Base-by-base conservation (phyloP, 2,329 filamentous ascomycete species). In the Colletotrichum tropicale region DNA sequence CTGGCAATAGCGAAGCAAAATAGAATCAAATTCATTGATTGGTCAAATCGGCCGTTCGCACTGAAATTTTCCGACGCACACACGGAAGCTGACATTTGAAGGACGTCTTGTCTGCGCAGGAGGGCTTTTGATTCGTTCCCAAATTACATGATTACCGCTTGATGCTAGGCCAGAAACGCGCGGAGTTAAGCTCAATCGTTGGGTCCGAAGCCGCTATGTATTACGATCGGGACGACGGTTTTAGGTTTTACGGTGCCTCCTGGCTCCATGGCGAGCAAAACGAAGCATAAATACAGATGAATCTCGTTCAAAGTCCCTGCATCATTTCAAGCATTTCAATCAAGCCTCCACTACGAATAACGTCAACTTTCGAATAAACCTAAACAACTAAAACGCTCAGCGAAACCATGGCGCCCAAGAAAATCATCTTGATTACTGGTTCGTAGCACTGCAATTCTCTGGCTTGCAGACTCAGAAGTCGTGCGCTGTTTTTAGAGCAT, bases 341-440 rank as follows among this genome's bases (percentile, higher is more conserved):
- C 10, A 52, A 21, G n/a, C n/a, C 43, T 32, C 30, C 9, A 32
- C 30, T 7, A 13, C 43, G 4, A 21, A n/a, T 52, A 21, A 13
- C n/a, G 0, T 13, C 0, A 13, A 21, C 6, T 48, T 13, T 0
- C 3, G 1, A 13, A 21, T 21, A 6, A 21, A 32, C 0, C 7
- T n/a, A 1, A 32, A 8, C n/a, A 3, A 10, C 8, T 21, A 28
- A 18, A 8, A 32, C 5, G 3, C 1, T 28, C 16, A 32, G 28
- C 13, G 15, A 61, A 1, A 77, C 8, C 64, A 81, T 80, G 78
- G 55, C 77, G 12, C 72, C 78, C 48, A 82, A 81, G 74, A 83
- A 55, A n/a, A 75, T 82, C 32, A 74, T 82, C 43, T 78, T 83
- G 69, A 76, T 84, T 52, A 84, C 83, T 8, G 82, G 82, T 82